Evolutionary conservation across 352 stramenopile species (phyloP).

Genomic region (Phytophthora pluvialis): DNA sequence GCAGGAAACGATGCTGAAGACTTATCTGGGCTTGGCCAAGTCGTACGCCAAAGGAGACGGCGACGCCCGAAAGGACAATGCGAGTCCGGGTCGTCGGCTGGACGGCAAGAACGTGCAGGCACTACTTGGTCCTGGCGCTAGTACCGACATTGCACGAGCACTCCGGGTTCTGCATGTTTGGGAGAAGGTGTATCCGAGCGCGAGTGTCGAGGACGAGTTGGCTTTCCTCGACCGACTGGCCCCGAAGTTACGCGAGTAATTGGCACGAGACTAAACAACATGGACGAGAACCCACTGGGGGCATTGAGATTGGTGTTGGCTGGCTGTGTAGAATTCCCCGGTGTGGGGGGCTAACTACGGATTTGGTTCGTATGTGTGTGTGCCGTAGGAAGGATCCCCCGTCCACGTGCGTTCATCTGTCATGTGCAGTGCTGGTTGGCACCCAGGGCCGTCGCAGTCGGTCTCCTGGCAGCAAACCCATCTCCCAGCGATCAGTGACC

Average conservation of each 20-base stretch:
- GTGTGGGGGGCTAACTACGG: constrained; percentile 1
- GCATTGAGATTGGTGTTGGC: background rate
- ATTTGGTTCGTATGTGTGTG: constrained; percentile 42
- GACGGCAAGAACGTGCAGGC: constrained; percentile 59
- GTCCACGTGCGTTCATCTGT: constrained; percentile 38
- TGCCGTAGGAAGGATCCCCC: constrained; percentile 44
- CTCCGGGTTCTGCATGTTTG: constrained; percentile 65
- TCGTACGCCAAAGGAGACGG: constrained; percentile 36
- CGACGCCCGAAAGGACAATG: constrained; percentile 19
- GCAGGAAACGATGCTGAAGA: constrained; percentile 35
- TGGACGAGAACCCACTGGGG: background rate
- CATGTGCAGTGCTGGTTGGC: constrained; percentile 43
- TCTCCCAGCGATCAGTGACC: constrained; percentile 44
- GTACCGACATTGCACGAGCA: constrained; percentile 47
- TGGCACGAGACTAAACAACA: background rate
- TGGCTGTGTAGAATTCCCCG: background rate
- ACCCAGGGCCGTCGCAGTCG: constrained; percentile 40
- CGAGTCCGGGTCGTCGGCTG: constrained; percentile 37
- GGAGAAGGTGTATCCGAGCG: constrained; percentile 50
- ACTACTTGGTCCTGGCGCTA: constrained; percentile 43
- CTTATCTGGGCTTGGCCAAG: constrained; percentile 43
- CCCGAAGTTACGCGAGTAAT: constrained; percentile 18
- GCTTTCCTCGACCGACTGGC: constrained; percentile 44
- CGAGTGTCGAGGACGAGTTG: constrained; percentile 38
- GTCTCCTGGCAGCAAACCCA: constrained; percentile 66